phyloP scores from a whole-genome alignment of 2,329 filamentous ascomycete species.

The Apiospora marii region DNA sequence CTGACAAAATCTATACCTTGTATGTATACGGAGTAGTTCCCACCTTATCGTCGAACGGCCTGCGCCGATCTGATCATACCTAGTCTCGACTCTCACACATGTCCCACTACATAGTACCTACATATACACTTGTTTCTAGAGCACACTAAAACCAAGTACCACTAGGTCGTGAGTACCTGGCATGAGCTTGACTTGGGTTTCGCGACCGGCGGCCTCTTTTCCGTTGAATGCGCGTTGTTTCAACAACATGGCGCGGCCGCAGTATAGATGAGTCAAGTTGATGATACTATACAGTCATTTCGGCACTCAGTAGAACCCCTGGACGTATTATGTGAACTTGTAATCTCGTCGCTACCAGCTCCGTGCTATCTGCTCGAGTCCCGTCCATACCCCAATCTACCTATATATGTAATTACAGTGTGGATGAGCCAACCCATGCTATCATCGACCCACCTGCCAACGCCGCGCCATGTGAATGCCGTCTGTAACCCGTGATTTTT shows the following conservation, averaged over 20 bases:
- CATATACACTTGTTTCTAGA: too few relatives aligned
- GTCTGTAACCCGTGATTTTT: neutral
- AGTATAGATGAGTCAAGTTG: neutral
- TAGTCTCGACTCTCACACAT: neutral
- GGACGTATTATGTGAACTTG: neutral
- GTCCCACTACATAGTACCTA: neutral
- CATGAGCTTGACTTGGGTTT: neutral
- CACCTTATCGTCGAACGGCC: neutral
- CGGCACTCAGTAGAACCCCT: neutral
- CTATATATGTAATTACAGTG: neutral
- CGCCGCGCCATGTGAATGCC: slow-evolving; percentile 18
- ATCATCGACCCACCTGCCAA: slow-evolving; percentile 17
- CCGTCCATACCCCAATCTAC: neutral
- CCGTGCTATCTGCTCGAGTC: neutral
- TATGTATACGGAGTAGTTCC: too few relatives aligned
- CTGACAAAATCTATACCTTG: neutral
- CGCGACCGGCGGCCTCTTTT: slow-evolving; percentile 3
- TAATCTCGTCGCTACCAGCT: neutral
- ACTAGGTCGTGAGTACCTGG: neutral
- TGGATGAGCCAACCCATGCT: slow-evolving; percentile 5
- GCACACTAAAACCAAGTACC: too few relatives aligned
- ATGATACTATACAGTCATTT: neutral
- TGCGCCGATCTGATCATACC: neutral
- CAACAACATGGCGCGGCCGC: neutral
- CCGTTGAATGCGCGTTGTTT: neutral